Conservation (phyloP, 1,139 yeast genomes). For the Schizosaccharomyces versatilis region DNA sequence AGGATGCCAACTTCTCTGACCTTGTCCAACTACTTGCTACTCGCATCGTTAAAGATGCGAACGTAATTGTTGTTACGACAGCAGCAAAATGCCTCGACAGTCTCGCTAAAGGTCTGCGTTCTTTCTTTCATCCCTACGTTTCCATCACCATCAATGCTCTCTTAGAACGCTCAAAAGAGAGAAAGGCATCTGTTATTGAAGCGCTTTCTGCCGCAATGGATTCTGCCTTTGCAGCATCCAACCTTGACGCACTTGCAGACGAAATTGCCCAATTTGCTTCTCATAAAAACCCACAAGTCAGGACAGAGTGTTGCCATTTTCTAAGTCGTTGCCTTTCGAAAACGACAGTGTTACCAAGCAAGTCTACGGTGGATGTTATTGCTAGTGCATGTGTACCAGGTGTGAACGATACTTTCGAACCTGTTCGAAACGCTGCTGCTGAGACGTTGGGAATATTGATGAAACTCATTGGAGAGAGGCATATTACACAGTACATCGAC, state of each 20-base stretch:
- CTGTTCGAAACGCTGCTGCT: slow-evolving; percentile 59
- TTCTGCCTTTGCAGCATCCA: slow-evolving; percentile 29
- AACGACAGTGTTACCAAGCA: slow-evolving; percentile 29
- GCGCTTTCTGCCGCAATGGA: slow-evolving; percentile 47
- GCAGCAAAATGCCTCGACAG: slow-evolving; percentile 50
- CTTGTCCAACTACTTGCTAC: slow-evolving; percentile 41
- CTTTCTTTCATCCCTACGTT: slow-evolving; percentile 33
- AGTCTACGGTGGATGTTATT: slow-evolving; percentile 33
- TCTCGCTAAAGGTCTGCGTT: slow-evolving; percentile 46
- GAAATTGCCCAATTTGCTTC: slow-evolving; percentile 31
- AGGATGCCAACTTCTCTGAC: slow-evolving; percentile 37
- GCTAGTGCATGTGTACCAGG: slow-evolving; percentile 37
- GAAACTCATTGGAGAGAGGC: slow-evolving; percentile 61
- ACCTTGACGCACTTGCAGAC: slow-evolving; percentile 39
- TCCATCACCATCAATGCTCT: slow-evolving; percentile 35
- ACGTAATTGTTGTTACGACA: slow-evolving; percentile 62
- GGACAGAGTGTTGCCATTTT: slow-evolving; percentile 44
- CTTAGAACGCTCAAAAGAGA: slow-evolving; percentile 71
- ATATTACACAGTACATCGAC: slow-evolving; percentile 36
- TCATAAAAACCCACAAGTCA: slow-evolving; percentile 70
- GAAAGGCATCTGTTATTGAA: slow-evolving; percentile 54
- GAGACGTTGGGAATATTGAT: slow-evolving; percentile 62
- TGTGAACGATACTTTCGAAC: slow-evolving; percentile 63
- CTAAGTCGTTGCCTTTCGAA: slow-evolving; percentile 41
- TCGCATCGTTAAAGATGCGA: slow-evolving; percentile 60